Conservation (phyloP, 176 grass and related monocot genomes). For the Typha latifolia region DNA sequence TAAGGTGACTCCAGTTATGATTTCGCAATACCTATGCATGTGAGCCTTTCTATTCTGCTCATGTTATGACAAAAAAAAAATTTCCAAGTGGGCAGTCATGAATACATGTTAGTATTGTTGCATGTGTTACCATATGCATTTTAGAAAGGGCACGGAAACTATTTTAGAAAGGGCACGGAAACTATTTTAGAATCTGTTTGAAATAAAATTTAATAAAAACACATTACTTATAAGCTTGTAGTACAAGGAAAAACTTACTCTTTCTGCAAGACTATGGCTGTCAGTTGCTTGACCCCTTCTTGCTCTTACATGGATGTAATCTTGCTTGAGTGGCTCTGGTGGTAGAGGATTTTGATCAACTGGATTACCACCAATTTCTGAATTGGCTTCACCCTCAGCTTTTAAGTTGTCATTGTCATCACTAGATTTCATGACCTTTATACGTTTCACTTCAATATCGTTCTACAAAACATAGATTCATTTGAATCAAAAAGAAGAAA, state of each 20-base stretch:
- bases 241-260: constrained; percentile 46
- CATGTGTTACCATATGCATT: not conserved
- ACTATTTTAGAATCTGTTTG: not conserved
- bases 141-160: not conserved
- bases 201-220: not conserved
- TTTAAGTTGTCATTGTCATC: constrained; percentile 45
- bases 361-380: constrained; percentile 44
- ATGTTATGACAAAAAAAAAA: too few relatives aligned
- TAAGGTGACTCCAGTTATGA: not conserved
- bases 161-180: not conserved
- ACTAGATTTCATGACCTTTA: constrained; percentile 49
- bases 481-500: constrained; percentile 1
- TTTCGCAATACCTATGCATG: not conserved
- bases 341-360: constrained; percentile 41
- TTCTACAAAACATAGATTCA: constrained; percentile 26
- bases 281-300: constrained; percentile 97
- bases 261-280: constrained; percentile 93
- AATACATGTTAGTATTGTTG: not conserved
- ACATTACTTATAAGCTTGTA: not conserved
- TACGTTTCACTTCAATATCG: constrained; percentile 51
- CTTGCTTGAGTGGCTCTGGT: constrained; percentile 63
- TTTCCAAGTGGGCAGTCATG: too few relatives aligned
- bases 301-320: constrained; percentile 95
- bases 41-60: not conserved
- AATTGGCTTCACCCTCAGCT: constrained; percentile 52